phyloP scores from a whole-genome alignment of 2,329 filamentous ascomycete species.

The Aspergillus niger region DNA sequence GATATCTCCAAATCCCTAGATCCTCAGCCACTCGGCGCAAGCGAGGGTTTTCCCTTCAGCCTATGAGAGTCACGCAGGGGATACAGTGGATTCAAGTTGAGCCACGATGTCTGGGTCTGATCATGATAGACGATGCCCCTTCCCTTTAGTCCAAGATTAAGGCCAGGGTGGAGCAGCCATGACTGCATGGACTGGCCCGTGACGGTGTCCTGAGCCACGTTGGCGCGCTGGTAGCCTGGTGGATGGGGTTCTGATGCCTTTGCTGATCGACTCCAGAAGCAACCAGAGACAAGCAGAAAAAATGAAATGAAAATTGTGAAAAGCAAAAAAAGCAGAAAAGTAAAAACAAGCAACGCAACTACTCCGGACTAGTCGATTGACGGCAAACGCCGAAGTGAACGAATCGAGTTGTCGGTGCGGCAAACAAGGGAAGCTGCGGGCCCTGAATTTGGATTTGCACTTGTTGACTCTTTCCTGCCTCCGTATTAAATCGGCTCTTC shows the following conservation, averaged over 20 bases:
- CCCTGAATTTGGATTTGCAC: conserved; percentile 2
- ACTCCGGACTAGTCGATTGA: not conserved
- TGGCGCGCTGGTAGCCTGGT: conserved; percentile 19
- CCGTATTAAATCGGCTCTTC: conserved; percentile 19
- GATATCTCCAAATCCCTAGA: not conserved
- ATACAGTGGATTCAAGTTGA: not conserved
- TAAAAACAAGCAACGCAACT: conserved; percentile 3
- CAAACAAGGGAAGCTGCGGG: not conserved
- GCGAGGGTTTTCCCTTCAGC: not conserved
- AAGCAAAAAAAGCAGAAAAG: conserved; percentile 10
- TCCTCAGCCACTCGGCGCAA: not conserved
- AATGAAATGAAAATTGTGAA: conserved; percentile 11
- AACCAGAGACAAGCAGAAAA: not conserved
- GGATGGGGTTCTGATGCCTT: not conserved
- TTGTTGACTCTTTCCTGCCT: conserved; percentile 3
- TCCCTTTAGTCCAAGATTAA: not conserved
- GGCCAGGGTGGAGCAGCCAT: conserved; percentile 14
- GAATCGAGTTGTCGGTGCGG: conserved; percentile 4
- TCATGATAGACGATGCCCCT: not conserved
- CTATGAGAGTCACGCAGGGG: not conserved
- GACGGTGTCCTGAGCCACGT: conserved; percentile 26
- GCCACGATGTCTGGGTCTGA: not conserved
- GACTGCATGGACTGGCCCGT: conserved; percentile 18
- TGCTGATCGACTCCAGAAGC: not conserved
- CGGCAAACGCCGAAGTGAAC: conserved; percentile 5